phyloP scores from a whole-genome alignment of 2,329 filamentous ascomycete genomes.

The Madurella mycetomatis region DNA sequence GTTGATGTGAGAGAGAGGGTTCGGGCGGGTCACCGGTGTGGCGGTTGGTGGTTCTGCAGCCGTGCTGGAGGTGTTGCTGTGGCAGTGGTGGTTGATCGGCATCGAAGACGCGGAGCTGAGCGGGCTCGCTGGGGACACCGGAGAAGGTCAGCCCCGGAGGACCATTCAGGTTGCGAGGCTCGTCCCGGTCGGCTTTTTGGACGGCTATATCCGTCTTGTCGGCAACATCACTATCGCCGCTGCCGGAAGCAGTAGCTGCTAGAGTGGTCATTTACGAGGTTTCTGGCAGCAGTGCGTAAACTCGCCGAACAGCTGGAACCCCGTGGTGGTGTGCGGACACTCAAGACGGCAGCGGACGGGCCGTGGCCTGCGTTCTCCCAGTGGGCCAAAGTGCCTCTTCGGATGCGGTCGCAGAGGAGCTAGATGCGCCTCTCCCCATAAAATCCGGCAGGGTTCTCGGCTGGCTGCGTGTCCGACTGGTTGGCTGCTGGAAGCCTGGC shows the following conservation, averaged over 20 bases:
- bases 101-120: constrained; percentile 34
- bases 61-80: constrained; percentile 13
- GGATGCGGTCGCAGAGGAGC: neutral
- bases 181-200: constrained; percentile 10
- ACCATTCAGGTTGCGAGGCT: constrained; percentile 9
- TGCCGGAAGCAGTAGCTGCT: constrained; percentile 25
- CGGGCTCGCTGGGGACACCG: constrained; percentile 39
- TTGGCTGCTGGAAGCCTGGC: neutral
- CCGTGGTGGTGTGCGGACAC: neutral
- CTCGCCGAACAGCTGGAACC: constrained; percentile 1
- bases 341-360: neutral
- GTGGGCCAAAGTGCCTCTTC: neutral
- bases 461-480: constrained; percentile 10
- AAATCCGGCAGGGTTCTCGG: constrained; percentile 5
- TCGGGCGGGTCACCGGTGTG: constrained; percentile 12
- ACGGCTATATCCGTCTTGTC: constrained; percentile 10
- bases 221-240: constrained; percentile 17
- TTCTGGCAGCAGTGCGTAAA: constrained; percentile 2
- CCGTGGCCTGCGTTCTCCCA: neutral
- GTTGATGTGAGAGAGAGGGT: constrained; percentile 21
- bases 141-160: constrained; percentile 35
- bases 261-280: constrained; percentile 25
- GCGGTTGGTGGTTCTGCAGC: constrained; percentile 14
- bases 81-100: constrained; percentile 14
- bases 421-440: constrained; percentile 3